A percentile compares a stretch with the other conserved stretches of the same genome.
Conservation (phyloP, 2,329 filamentous ascomycete species). For the Claviceps sp. region DNA sequence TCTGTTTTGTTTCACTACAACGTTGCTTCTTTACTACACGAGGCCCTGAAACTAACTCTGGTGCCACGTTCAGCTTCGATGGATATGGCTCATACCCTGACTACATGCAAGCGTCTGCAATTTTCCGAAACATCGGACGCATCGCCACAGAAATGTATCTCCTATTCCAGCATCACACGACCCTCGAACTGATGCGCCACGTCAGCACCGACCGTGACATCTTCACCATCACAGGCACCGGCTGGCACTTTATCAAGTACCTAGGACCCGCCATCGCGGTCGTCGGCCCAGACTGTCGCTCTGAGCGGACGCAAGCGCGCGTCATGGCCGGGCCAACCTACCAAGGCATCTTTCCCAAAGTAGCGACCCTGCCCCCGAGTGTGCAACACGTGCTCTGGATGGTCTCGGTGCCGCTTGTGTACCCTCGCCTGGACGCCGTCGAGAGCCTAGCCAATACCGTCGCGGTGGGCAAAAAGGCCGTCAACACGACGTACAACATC, state of each 20-base stretch:
- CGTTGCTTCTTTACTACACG: not conserved
- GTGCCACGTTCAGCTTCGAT: slow-evolving; percentile 56
- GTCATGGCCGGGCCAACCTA: slow-evolving; percentile 95
- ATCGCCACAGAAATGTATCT: slow-evolving; percentile 97
- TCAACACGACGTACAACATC: slow-evolving; percentile 93
- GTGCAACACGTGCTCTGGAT: slow-evolving; percentile 98
- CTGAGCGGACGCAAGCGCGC: slow-evolving; percentile 77
- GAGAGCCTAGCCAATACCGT: slow-evolving; percentile 86
- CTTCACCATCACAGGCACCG: slow-evolving; percentile 92
- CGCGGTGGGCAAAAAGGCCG: slow-evolving; percentile 88
- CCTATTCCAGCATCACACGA: slow-evolving; percentile 96
- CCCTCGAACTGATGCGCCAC: slow-evolving; percentile 80
- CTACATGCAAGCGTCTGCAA: slow-evolving; percentile 94
- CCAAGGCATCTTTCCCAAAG: slow-evolving; percentile 91
- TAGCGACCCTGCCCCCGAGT: slow-evolving; percentile 76
- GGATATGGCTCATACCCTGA: slow-evolving; percentile 95
- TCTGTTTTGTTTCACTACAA: not conserved
- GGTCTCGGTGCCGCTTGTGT: slow-evolving; percentile 79
- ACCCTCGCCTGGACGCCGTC: slow-evolving; percentile 80
- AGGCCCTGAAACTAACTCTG: not conserved
- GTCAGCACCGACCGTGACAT: slow-evolving; percentile 79
- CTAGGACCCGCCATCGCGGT: slow-evolving; percentile 83
- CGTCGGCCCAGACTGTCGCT: slow-evolving; percentile 81
- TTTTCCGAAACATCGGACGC: slow-evolving; percentile 96
- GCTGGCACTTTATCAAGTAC: slow-evolving; percentile 98